Conservation (phyloP, 202 grass and related monocot species). For the Carex arenaria region DNA sequence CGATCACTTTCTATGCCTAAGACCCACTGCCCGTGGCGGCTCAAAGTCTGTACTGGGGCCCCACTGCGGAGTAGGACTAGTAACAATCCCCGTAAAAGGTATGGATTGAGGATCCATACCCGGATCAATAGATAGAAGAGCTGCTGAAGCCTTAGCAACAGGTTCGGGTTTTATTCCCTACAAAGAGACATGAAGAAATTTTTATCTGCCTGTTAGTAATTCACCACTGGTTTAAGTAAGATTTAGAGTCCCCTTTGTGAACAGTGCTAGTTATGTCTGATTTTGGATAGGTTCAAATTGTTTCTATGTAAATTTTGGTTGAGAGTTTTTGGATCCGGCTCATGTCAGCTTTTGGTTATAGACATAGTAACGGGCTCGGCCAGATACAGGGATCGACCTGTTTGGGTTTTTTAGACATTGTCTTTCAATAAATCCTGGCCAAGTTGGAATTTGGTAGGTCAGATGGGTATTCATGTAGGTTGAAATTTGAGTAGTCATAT, state of each 20-base stretch:
- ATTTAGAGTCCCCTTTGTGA: neutral
- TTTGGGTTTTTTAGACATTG: neutral
- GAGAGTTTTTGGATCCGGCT: slow-evolving; percentile 12
- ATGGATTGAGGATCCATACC: slow-evolving; percentile 10
- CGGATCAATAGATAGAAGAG: slow-evolving; percentile 10
- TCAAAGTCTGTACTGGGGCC: slow-evolving; percentile 17
- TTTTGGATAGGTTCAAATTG: neutral
- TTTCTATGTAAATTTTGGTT: neutral
- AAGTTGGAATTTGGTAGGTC: neutral
- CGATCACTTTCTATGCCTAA: slow-evolving; percentile 21
- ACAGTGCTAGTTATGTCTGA: neutral
- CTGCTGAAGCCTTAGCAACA: neutral
- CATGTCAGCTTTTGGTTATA: slow-evolving; percentile 1
- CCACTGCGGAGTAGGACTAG: slow-evolving; percentile 12
- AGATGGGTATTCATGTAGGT: neutral
- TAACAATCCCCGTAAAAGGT: slow-evolving; percentile 14
- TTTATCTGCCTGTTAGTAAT: slow-evolving; percentile 11
- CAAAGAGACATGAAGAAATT: neutral
- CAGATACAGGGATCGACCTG: slow-evolving; percentile 7
- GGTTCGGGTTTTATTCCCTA: slow-evolving; percentile 18
- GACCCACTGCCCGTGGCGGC: slow-evolving; percentile 7
- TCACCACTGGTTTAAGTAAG: neutral
- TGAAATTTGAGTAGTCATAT: neutral
- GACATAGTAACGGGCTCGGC: neutral
- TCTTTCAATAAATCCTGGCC: neutral